phyloP scores from a whole-genome alignment of 495 filamentous ascomycete genomes.

The Penicillium subrubescens region DNA sequence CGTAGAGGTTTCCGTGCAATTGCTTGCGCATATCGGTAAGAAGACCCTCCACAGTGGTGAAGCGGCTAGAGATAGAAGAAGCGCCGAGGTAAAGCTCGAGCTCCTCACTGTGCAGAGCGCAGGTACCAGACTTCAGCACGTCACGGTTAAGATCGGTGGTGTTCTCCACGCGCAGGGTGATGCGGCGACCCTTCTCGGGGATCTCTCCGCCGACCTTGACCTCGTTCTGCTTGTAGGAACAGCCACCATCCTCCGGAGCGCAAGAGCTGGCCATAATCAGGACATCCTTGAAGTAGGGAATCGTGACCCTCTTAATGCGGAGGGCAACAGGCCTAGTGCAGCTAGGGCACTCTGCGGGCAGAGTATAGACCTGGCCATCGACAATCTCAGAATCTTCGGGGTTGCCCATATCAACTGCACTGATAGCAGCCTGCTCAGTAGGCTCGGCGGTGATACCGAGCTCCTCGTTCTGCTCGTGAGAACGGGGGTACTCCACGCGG shows the following conservation, averaged over 20 bases:
- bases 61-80: conserved; percentile 48
- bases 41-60: conserved; percentile 94
- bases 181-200: conserved; percentile 81
- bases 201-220: conserved; percentile 95
- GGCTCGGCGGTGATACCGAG: conserved; percentile 65
- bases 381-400: conserved; percentile 73
- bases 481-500: conserved; percentile 78
- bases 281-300: conserved; percentile 96
- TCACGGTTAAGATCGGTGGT: conserved; percentile 83
- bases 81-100: conserved; percentile 59
- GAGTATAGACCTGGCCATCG: conserved; percentile 84
- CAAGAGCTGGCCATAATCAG: conserved; percentile 5
- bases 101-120: conserved; percentile 79
- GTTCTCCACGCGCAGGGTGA: conserved; percentile 73
- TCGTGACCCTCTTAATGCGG: conserved; percentile 78
- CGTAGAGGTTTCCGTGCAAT: conserved; percentile 81
- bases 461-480: conserved; percentile 78
- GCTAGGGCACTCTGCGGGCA: conserved; percentile 88
- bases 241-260: conserved; percentile 37
- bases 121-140: conserved; percentile 95
- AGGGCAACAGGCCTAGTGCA: conserved; percentile 72
- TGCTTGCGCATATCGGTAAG: conserved; percentile 93
- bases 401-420: conserved; percentile 22
- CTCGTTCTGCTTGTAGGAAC: conserved; percentile 93
- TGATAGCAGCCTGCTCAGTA: conserved; percentile 24